Conservation (phyloP, 1,139 yeast species). For the Hemisphaericaspora subhashii region DNA sequence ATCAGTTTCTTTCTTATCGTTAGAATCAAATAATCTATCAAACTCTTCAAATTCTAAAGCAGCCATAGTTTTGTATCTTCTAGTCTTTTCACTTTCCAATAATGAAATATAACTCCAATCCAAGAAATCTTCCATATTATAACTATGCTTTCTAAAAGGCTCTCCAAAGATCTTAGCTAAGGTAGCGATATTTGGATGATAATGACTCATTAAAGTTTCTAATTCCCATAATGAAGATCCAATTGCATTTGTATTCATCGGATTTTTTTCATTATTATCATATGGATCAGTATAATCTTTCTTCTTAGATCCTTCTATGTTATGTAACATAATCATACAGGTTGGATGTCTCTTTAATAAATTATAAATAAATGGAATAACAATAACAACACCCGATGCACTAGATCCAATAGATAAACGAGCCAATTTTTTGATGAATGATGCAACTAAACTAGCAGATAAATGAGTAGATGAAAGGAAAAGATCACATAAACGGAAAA, state of each 20-base stretch:
- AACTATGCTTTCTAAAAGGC: conserved; percentile 84
- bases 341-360: conserved; percentile 87
- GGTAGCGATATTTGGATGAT: conserved; percentile 94
- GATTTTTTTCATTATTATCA: conserved; percentile 63
- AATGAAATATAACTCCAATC: conserved; percentile 85
- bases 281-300: conserved; percentile 63
- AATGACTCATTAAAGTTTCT: conserved; percentile 78
- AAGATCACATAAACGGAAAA: conserved; percentile 81
- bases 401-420: conserved; percentile 77
- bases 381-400: conserved; percentile 85
- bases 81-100: conserved; percentile 69
- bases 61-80: conserved; percentile 68
- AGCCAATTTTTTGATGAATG: conserved; percentile 82
- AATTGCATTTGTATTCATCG: conserved; percentile 75
- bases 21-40: conserved; percentile 36
- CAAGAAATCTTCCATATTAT: conserved; percentile 89
- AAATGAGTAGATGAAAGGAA: conserved; percentile 87
- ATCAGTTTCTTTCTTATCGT: conserved; percentile 8
- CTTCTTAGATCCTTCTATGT: conserved; percentile 23
- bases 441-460: conserved; percentile 80
- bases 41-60: conserved; percentile 77
- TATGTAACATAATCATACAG: conserved; percentile 87
- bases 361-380: conserved; percentile 90
- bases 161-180: conserved; percentile 85
- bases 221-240: conserved; percentile 92